A percentile compares a stretch with the other conserved stretches of the same genome.
These are phyloP conservation scores for Ceratocystis albifundus DNA, from an alignment of 2,329 filamentous ascomycete genomes.

Conservation along the genomic window DNA sequence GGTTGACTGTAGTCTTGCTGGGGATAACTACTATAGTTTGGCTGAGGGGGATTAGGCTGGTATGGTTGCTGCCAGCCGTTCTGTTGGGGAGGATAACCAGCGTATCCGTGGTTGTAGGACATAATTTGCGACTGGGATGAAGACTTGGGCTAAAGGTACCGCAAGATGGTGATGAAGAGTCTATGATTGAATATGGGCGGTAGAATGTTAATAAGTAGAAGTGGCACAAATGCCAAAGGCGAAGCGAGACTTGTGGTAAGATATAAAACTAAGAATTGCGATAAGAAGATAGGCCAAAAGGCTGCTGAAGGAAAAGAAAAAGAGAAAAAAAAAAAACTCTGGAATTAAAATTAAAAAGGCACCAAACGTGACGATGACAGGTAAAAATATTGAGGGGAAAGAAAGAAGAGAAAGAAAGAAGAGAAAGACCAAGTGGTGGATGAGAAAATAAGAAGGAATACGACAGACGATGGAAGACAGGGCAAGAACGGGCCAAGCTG, in stretches of 20 bases:
- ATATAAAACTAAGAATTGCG: background rate
- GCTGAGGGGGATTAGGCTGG: slow-evolving; percentile 26
- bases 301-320: no score
- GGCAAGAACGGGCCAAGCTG: background rate
- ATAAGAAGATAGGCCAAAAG: background rate
- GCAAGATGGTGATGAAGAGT: background rate
- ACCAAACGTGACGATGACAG: background rate
- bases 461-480: background rate
- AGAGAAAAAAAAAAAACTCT: no score
- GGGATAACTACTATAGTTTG: slow-evolving; percentile 25
- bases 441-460: background rate
- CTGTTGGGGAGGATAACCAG: slow-evolving; percentile 24
- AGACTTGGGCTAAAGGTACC: background rate
- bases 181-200: background rate
- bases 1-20: slow-evolving; percentile 20
- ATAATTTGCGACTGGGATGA: background rate
- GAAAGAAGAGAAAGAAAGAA: background rate
- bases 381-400: background rate
- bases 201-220: background rate
- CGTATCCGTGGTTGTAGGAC: slow-evolving; percentile 23
- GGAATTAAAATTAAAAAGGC: background rate
- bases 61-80: slow-evolving; percentile 28
- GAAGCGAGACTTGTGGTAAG: background rate
- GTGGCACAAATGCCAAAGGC: background rate
- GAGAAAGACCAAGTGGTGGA: background rate